Percentiles rank a stretch among this genome's conserved stretches.
Evolutionary conservation across 331 rosid species (phyloP).

Genomic region (Pyrus hybrid): DNA sequence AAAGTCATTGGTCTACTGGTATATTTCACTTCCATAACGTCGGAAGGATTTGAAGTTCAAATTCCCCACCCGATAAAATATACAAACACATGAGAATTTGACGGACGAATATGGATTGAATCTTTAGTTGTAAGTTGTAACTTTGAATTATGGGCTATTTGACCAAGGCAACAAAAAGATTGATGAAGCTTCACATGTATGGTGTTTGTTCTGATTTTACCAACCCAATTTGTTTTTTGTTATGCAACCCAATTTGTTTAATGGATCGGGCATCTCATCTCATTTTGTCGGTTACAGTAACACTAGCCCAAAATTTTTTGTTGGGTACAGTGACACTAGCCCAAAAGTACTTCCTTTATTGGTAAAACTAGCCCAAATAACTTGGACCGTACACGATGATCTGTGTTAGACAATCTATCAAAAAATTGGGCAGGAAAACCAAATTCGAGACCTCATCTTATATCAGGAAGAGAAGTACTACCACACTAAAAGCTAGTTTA

Average conservation of each 20-base stretch:
- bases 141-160: not conserved
- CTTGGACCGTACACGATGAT: not conserved
- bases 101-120: not conserved
- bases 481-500: not conserved
- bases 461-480: not conserved
- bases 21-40: not conserved
- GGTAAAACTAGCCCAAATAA: not conserved
- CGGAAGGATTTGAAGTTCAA: not conserved
- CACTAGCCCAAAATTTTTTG: not conserved
- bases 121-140: not conserved
- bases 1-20: not conserved
- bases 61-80: not conserved
- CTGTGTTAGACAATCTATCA: not conserved
- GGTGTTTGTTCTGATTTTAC: not conserved
- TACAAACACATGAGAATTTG: not conserved
- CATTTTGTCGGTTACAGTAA: not conserved
- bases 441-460: not conserved
- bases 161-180: not conserved
- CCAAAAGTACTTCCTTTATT: not conserved
- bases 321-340: not conserved
- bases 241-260: not conserved
- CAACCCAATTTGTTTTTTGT: not conserved
- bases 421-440: not conserved
- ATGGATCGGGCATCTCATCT: not conserved
- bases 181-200: not conserved